phyloP scores from a whole-genome alignment of 2,329 filamentous ascomycete genomes.

The Aspergillus felis region DNA sequence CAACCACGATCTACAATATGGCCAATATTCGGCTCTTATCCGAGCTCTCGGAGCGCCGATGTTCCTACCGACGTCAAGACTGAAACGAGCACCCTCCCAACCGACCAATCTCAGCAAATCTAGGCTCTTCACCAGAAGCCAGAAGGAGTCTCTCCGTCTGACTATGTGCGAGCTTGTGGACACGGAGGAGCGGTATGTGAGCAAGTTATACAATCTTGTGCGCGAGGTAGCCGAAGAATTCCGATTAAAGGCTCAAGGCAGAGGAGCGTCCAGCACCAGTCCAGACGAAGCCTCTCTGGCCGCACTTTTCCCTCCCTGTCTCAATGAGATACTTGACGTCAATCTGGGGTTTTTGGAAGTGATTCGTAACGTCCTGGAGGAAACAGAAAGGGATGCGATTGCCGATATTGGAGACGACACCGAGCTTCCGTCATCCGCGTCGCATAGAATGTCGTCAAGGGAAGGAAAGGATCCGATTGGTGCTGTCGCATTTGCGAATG shows the following conservation, averaged over 20 bases:
- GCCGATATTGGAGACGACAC: constrained; percentile 66
- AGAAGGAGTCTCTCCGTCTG: constrained; percentile 79
- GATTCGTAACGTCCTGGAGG: constrained; percentile 71
- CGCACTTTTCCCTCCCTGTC: constrained; percentile 73
- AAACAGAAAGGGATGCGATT: constrained; percentile 75
- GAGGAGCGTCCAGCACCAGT: constrained; percentile 60
- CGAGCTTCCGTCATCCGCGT: constrained; percentile 45
- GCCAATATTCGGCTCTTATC: constrained; percentile 70
- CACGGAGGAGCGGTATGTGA: constrained; percentile 90
- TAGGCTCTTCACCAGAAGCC: constrained; percentile 71
- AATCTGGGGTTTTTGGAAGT: constrained; percentile 78
- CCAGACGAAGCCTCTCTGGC: constrained; percentile 69
- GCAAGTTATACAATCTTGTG: constrained; percentile 79
- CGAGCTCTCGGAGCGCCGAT: constrained; percentile 77
- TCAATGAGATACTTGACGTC: constrained; percentile 74
- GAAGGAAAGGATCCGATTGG: constrained; percentile 68
- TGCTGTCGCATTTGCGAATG: constrained; percentile 70
- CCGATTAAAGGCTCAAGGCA: constrained; percentile 62
- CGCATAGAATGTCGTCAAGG: constrained; percentile 44
- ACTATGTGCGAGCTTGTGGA: constrained; percentile 88
- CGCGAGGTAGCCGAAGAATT: constrained; percentile 78
- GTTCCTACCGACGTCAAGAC: constrained; percentile 79
- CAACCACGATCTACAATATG: constrained; percentile 57
- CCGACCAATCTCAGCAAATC: constrained; percentile 75
- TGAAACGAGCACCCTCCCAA: constrained; percentile 82